phyloP scores from a whole-genome alignment of 1,284 basidiomycete species.

The Cutaneotrichosporon dermatis region DNA sequence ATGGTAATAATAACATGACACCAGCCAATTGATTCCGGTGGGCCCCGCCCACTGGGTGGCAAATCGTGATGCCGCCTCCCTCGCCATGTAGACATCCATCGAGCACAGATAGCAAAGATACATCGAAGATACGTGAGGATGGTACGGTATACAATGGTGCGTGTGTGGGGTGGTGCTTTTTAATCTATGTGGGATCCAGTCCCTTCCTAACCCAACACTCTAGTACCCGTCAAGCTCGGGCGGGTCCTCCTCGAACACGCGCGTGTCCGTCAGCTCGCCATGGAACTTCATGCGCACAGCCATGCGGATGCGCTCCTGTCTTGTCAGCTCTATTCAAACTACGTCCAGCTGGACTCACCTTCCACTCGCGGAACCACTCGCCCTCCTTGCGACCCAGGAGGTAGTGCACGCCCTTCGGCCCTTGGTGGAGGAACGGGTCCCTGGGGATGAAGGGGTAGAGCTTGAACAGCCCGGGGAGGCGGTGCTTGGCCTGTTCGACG shows the following conservation, averaged over 20 bases:
- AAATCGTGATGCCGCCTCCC: slow-evolving; percentile 1
- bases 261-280: slow-evolving; percentile 29
- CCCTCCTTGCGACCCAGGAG: slow-evolving; percentile 61
- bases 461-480: slow-evolving; percentile 35
- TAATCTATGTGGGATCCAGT: too few species aligned
- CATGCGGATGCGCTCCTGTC: slow-evolving; percentile 55
- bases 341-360: neutral
- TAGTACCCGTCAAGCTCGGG: slow-evolving; percentile 24
- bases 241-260: slow-evolving; percentile 8
- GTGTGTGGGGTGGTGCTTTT: neutral
- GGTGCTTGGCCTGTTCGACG: slow-evolving; percentile 26
- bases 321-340: too few species aligned
- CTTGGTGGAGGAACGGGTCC: slow-evolving; percentile 25
- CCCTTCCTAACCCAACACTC: neutral
- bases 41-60: slow-evolving; percentile 1
- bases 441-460: slow-evolving; percentile 37
- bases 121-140: neutral
- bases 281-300: slow-evolving; percentile 50
- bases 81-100: too few species aligned
- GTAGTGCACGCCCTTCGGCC: slow-evolving; percentile 46
- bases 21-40: neutral
- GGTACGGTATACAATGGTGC: neutral
- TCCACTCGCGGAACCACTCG: slow-evolving; percentile 72
- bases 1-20: too few species aligned
- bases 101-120: neutral